Conservation (phyloP, 768 basidiomycete genomes). For the Phlebiopsis gigantea region DNA sequence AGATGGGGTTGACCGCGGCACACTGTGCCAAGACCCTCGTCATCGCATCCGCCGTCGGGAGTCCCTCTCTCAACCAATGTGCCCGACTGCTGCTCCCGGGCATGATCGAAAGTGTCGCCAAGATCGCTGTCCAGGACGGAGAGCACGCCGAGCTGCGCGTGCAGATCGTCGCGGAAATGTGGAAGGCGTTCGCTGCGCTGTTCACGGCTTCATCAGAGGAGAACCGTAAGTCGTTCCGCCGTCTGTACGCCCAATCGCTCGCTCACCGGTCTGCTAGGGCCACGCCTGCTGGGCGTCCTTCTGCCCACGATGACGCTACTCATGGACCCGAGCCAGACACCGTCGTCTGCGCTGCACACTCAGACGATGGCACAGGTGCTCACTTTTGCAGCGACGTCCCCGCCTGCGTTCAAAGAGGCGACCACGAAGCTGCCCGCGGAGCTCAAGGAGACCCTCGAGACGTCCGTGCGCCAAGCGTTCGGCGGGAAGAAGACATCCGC, state of each 20-base stretch:
- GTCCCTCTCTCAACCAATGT: slow-evolving; percentile 64
- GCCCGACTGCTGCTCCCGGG: slow-evolving; percentile 70
- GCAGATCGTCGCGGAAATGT: slow-evolving; percentile 68
- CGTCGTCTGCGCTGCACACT: slow-evolving; percentile 42
- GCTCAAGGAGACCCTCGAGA: slow-evolving; percentile 62
- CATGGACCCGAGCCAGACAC: slow-evolving; percentile 45
- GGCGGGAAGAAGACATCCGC: slow-evolving; percentile 35
- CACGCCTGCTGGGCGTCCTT: slow-evolving; percentile 62
- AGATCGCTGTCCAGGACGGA: slow-evolving; percentile 56
- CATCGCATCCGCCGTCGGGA: slow-evolving; percentile 61
- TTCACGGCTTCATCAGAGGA: slow-evolving; percentile 51
- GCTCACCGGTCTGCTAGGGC: slow-evolving; percentile 37
- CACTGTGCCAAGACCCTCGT: slow-evolving; percentile 88
- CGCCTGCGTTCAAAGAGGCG: slow-evolving; percentile 81
- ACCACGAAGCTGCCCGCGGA: slow-evolving; percentile 58
- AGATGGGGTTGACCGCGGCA: slow-evolving; percentile 81
- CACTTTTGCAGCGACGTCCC: slow-evolving; percentile 62
- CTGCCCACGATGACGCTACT: slow-evolving; percentile 73
- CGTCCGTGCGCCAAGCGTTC: slow-evolving; percentile 72
- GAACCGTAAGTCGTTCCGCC: slow-evolving; percentile 46
- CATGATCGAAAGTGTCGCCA: slow-evolving; percentile 75
- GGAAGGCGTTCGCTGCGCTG: slow-evolving; percentile 73
- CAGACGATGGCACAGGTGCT: slow-evolving; percentile 66
- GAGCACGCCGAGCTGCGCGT: slow-evolving; percentile 49
- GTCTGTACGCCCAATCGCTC: neutral